These are phyloP conservation scores for Cladosporium sp. DNA, from an alignment of 2,329 filamentous ascomycete genomes.

Conservation along the genomic window DNA sequence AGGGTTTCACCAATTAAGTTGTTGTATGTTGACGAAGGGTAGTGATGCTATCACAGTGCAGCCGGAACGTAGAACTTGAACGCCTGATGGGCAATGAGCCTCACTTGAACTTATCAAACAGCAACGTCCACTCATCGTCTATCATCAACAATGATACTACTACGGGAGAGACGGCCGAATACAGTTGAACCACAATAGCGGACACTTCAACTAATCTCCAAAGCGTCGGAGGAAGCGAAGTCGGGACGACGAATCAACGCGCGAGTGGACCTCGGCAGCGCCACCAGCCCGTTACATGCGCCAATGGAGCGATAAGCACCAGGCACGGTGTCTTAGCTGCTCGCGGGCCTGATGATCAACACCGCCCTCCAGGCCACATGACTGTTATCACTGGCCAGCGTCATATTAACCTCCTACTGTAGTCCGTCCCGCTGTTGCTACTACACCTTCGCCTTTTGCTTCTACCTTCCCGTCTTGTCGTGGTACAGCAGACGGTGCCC, in stretches of 20 bases:
- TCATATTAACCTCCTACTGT: neutral
- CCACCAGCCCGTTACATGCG: neutral
- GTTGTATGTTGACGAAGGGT: no score
- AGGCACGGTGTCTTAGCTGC: neutral
- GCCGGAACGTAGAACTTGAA: no score
- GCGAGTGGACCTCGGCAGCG: neutral
- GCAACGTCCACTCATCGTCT: constrained; percentile 3
- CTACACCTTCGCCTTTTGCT: neutral
- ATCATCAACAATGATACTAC: neutral
- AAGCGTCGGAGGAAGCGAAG: neutral
- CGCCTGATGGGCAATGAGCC: no score
- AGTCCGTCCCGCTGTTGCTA: neutral
- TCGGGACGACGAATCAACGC: neutral
- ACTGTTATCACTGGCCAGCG: neutral
- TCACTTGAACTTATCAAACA: no score
- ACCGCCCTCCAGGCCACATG: constrained; percentile 1
- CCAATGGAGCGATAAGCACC: constrained; percentile 1
- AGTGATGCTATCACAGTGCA: no score
- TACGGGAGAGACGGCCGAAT: neutral
- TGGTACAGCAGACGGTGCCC: neutral
- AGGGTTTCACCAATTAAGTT: no score
- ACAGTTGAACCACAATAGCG: neutral
- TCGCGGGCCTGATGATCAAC: constrained; percentile 1
- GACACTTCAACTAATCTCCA: neutral
- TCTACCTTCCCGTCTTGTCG: constrained; percentile 1